These are phyloP conservation scores for Colletotrichum abscissum DNA, from an alignment of 2,329 filamentous ascomycete species.

Conservation along the genomic window DNA sequence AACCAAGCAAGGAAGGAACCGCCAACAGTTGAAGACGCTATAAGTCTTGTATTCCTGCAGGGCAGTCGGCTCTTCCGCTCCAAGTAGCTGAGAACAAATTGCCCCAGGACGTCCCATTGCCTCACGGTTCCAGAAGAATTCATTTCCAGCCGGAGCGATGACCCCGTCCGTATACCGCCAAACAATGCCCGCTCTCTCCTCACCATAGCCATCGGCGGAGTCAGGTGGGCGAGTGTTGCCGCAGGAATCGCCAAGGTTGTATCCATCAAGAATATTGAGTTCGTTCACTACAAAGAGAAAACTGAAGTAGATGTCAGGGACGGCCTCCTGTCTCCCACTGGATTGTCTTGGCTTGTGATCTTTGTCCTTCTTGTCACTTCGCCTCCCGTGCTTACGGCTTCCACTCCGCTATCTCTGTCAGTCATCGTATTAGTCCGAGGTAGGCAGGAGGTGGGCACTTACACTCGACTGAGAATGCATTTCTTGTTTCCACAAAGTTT, in stretches of 20 bases:
- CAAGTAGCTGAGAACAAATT: background rate
- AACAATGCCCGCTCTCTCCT: slow-evolving; percentile 45
- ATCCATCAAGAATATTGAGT: slow-evolving; percentile 38
- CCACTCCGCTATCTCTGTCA: slow-evolving; percentile 1
- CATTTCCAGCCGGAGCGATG: slow-evolving; percentile 38
- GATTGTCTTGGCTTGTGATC: background rate
- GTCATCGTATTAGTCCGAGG: background rate
- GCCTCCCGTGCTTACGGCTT: background rate
- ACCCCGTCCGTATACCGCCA: slow-evolving; percentile 49
- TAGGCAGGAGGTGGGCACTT: no score
- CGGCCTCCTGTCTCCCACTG: slow-evolving; percentile 5
- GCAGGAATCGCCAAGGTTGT: slow-evolving; percentile 35
- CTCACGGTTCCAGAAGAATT: slow-evolving; percentile 37
- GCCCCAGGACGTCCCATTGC: slow-evolving; percentile 24
- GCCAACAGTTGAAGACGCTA: slow-evolving; percentile 36
- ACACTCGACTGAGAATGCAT: background rate
- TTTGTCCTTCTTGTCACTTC: slow-evolving; percentile 2
- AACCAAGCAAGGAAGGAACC: slow-evolving; percentile 29
- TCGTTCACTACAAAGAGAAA: slow-evolving; percentile 56
- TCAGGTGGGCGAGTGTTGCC: slow-evolving; percentile 47
- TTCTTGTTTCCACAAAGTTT: no score
- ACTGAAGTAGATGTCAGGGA: slow-evolving; percentile 28
- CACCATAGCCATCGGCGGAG: slow-evolving; percentile 37
- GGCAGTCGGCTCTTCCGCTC: background rate
- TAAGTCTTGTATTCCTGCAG: background rate